A percentile compares a stretch with the other conserved stretches of the same genome.
Conservation (phyloP, 164 flowering plant species). For the Umbellularia californica region DNA sequence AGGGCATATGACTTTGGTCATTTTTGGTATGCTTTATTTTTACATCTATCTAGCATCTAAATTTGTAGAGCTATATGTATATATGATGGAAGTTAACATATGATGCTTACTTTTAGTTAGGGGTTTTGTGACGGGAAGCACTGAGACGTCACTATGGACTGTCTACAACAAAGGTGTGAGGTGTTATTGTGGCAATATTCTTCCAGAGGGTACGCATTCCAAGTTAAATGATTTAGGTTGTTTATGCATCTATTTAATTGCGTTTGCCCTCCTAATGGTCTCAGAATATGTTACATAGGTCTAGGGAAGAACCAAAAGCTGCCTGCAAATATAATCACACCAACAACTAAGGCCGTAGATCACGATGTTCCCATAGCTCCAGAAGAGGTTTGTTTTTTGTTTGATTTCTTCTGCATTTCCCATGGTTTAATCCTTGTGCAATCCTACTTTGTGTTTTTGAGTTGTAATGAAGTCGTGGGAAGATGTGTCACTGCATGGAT, state of each 20-base stretch:
- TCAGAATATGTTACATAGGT: constrained; percentile 34
- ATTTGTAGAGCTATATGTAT: neutral
- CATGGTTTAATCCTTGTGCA: neutral
- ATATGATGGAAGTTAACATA: neutral
- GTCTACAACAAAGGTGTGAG: constrained; percentile 86
- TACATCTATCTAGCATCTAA: neutral
- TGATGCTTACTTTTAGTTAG: constrained; percentile 49
- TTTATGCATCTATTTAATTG: neutral
- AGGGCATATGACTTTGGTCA: too few species aligned
- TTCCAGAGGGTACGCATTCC: constrained; percentile 63
- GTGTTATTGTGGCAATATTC: constrained; percentile 89
- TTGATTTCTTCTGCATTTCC: neutral
- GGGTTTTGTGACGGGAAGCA: constrained; percentile 94
- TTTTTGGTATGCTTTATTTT: neutral
- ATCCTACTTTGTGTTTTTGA: neutral
- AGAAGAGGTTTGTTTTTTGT: constrained; percentile 52
- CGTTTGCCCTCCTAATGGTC: constrained; percentile 5
- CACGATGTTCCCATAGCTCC: constrained; percentile 96
- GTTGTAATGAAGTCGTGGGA: neutral
- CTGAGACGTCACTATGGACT: constrained; percentile 95
- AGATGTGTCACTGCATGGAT: neutral
- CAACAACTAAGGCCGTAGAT: constrained; percentile 92
- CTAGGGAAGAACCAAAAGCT: constrained; percentile 83
- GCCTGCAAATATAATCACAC: constrained; percentile 74
- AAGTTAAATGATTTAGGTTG: neutral